These are phyloP conservation scores for Crucihimalaya himalaica DNA, from an alignment of 345 rosid genomes.

Conservation along the genomic window DNA sequence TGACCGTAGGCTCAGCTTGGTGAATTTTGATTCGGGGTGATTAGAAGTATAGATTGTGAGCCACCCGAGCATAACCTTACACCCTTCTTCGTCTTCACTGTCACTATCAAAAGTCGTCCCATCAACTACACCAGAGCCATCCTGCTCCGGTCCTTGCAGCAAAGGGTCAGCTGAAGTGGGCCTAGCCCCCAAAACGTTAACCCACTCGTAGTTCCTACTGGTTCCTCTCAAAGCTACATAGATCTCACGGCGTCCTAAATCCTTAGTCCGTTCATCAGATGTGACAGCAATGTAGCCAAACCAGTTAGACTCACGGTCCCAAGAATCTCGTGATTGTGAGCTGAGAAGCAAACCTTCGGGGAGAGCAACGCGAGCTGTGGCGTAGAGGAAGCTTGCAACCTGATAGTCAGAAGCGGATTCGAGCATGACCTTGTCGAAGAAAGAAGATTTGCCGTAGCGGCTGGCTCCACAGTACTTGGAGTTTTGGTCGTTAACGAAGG, in stretches of 20 bases:
- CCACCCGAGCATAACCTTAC: constrained; percentile 88
- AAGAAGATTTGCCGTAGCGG: constrained; percentile 67
- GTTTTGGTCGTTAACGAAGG: constrained; percentile 81
- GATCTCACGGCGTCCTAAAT: constrained; percentile 73
- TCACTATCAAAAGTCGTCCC: constrained; percentile 36
- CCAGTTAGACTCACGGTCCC: constrained; percentile 99
- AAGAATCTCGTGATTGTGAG: constrained; percentile 67
- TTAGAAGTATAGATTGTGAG: constrained; percentile 66
- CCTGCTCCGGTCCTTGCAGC: constrained; percentile 32
- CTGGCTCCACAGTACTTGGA: constrained; percentile 87
- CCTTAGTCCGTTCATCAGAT: constrained; percentile 50
- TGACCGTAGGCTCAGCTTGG: constrained; percentile 55
- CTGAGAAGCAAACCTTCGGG: constrained; percentile 67
- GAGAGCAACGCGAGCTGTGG: constrained; percentile 63
- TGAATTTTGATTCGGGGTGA: constrained; percentile 62
- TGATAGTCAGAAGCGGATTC: constrained; percentile 54
- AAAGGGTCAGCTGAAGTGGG: constrained; percentile 53
- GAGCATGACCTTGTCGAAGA: constrained; percentile 73
- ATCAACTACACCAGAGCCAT: constrained; percentile 1
- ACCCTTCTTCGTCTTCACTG: constrained; percentile 53
- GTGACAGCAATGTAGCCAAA: constrained; percentile 82
- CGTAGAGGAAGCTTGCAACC: constrained; percentile 67
- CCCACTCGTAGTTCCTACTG: constrained; percentile 82
- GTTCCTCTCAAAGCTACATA: constrained; percentile 79
- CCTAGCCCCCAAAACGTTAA: constrained; percentile 61